Base-by-base conservation (phyloP, 2,329 filamentous ascomycete species). In the Cadophora gregata region DNA sequence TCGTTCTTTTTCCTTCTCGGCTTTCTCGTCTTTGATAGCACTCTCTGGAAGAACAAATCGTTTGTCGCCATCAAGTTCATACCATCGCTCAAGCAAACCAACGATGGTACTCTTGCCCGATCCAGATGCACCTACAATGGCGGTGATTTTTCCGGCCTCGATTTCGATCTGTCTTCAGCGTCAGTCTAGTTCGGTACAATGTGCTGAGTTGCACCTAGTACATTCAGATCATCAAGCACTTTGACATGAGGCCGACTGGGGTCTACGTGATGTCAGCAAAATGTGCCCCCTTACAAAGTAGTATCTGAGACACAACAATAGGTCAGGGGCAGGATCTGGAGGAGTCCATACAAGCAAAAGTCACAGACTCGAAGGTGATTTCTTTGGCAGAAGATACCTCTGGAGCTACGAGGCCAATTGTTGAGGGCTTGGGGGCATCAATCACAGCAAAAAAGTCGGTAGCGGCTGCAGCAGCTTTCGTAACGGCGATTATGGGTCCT, bases 101-200 rank as follows among this genome's bases (percentile, higher is more conserved):
- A 93, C 86, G 29, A 93, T 87, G 0, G 91, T 93, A 60, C 88
- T 91, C 76, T 93, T 94, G 0, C 91, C 91, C 4, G 85, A 88
- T 0, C 91, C 91, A 2, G 88, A 91, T 0, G 89, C 86, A 0
- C 91, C 91, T 24, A 93, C 90, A 21, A 93, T 89, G 1, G 91
- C 91, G 0, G 90, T 92, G 1, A 89, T 84, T 73, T 91, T 90
- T 24, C 89, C 88, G 8, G 85, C 82, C 67, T 85, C 81, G 64
- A 93, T 61, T 29, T 51, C 25, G 21, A 67, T 60, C 59, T 66
- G 21, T 16, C 19, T 10, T 51, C 7, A 16, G 5, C 19, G 27
- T 56, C 14, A 66, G 36, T 47, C 14, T 12, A 36, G 21, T 27
- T 31, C 4, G 16, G 3, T 36, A 6, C 19, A 4, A 42, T 58